phyloP scores from a whole-genome alignment of 805 yeast genomes.

The Lachancea lanzarotensis region DNA sequence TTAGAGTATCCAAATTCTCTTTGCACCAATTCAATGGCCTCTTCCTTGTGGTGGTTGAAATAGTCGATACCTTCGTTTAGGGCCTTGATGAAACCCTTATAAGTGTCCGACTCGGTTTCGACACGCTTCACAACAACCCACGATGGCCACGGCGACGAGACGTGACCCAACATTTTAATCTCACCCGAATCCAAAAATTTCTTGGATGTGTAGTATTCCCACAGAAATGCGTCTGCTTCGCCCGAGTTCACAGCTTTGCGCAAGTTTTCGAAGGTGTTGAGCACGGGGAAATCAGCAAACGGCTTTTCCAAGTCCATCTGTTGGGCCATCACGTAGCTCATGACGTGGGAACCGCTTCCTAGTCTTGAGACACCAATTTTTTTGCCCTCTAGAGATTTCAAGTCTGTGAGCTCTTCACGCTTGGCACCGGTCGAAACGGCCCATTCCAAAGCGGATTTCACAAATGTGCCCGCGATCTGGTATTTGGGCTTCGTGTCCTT shows the following conservation, averaged over 20 bases:
- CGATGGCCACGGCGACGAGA: slow-evolving; percentile 94
- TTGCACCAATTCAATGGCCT: slow-evolving; percentile 59
- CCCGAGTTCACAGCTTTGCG: slow-evolving; percentile 69
- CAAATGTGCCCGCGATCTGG: slow-evolving; percentile 74
- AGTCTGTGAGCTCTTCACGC: slow-evolving; percentile 47
- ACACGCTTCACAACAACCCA: slow-evolving; percentile 69
- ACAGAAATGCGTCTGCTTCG: slow-evolving; percentile 80
- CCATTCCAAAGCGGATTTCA: slow-evolving; percentile 84
- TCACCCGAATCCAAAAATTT: slow-evolving; percentile 75
- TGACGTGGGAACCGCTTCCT: slow-evolving; percentile 87
- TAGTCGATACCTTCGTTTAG: slow-evolving; percentile 63
- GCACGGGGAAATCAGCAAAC: slow-evolving; percentile 46
- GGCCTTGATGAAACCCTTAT: slow-evolving; percentile 42
- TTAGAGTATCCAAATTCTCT: slow-evolving; percentile 65
- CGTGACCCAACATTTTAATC: slow-evolving; percentile 76
- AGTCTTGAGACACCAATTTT: slow-evolving; percentile 76
- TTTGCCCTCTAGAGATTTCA: slow-evolving; percentile 51
- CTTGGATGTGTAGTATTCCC: slow-evolving; percentile 91
- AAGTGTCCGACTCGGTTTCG: slow-evolving; percentile 32
- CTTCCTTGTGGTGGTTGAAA: slow-evolving; percentile 54
- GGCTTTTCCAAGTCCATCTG: slow-evolving; percentile 49
- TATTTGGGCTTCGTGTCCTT: slow-evolving; percentile 38
- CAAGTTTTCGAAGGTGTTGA: slow-evolving; percentile 64
- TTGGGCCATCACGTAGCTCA: slow-evolving; percentile 78
- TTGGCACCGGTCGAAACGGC: slow-evolving; percentile 71